These are phyloP conservation scores for Brasilioporus rufonigricans DNA, from an alignment of 768 basidiomycete species.

Conservation along the genomic window DNA sequence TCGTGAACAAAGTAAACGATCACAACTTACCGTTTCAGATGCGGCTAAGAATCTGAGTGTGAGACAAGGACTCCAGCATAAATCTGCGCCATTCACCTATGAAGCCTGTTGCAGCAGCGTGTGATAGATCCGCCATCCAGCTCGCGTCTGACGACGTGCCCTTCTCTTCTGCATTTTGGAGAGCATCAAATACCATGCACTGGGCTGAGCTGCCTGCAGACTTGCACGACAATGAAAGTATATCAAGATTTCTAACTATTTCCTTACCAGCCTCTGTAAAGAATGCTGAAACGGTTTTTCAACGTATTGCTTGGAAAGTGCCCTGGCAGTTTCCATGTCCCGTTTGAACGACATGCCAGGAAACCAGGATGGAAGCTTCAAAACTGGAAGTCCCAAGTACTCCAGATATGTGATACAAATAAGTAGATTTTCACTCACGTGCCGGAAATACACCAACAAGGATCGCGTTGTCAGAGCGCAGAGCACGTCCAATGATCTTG, in stretches of 20 bases:
- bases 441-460: slow-evolving; percentile 17
- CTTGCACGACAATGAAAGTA: slow-evolving; percentile 4
- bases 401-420: neutral
- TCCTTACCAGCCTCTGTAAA: slow-evolving; percentile 18
- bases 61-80: neutral
- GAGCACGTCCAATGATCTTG: slow-evolving; percentile 3
- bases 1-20: neutral
- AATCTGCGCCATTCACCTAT: slow-evolving; percentile 4
- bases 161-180: slow-evolving; percentile 10
- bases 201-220: slow-evolving; percentile 6
- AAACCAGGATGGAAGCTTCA: slow-evolving; percentile 21
- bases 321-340: slow-evolving; percentile 13
- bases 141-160: neutral
- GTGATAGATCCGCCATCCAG: slow-evolving; percentile 15
- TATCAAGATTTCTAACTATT: neutral
- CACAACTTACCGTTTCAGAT: slow-evolving; percentile 18
- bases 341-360: no score
- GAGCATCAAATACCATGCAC: slow-evolving; percentile 21
- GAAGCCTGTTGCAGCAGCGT: slow-evolving; percentile 24
- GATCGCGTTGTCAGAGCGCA: slow-evolving; percentile 20
- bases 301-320: slow-evolving; percentile 14
- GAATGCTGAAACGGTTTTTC: slow-evolving; percentile 14
- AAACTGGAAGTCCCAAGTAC: slow-evolving; percentile 3
- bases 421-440: slow-evolving; percentile 5
- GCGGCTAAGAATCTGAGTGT: slow-evolving; percentile 10